Evolutionary conservation across 1,139 yeast genomes (phyloP).

Genomic region (Citeromyces siamensis): DNA sequence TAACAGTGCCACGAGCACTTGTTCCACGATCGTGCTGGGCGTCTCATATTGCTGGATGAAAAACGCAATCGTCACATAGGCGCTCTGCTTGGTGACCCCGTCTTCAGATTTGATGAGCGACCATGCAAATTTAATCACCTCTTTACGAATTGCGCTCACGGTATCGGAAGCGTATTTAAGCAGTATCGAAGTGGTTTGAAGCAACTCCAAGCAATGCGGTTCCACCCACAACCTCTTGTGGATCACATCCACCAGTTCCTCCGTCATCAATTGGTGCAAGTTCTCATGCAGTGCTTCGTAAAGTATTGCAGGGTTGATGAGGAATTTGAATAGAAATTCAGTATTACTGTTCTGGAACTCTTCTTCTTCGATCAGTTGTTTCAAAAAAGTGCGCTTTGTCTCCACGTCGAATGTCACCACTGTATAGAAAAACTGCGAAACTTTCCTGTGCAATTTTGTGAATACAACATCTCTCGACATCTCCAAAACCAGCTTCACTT

Average conservation of each 20-base stretch:
- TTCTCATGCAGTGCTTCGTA: background rate
- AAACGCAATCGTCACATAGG: slow-evolving; percentile 78
- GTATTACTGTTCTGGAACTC: background rate
- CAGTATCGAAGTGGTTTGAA: slow-evolving; percentile 72
- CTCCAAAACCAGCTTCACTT: background rate
- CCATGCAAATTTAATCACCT: slow-evolving; percentile 91
- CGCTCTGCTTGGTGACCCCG: slow-evolving; percentile 81
- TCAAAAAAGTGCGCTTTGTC: background rate
- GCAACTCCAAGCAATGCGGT: slow-evolving; percentile 35
- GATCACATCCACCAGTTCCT: background rate
- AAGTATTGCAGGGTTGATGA: background rate
- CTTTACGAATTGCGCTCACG: slow-evolving; percentile 62
- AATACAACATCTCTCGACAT: slow-evolving; percentile 1
- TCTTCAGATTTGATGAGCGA: slow-evolving; percentile 85
- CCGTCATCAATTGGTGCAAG: background rate
- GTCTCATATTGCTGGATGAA: slow-evolving; percentile 87
- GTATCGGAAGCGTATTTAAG: slow-evolving; percentile 56
- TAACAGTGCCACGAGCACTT: slow-evolving; percentile 81
- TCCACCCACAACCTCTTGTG: slow-evolving; percentile 1
- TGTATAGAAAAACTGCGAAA: background rate
- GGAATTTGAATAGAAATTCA: slow-evolving; percentile 1
- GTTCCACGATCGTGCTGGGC: slow-evolving; percentile 80
- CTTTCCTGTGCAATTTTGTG: background rate
- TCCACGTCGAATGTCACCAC: background rate
- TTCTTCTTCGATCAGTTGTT: background rate